A percentile compares a stretch with the other conserved stretches of the same genome.
Conservation (phyloP, 441 rosid genomes). For the Pelargonium australe region DNA sequence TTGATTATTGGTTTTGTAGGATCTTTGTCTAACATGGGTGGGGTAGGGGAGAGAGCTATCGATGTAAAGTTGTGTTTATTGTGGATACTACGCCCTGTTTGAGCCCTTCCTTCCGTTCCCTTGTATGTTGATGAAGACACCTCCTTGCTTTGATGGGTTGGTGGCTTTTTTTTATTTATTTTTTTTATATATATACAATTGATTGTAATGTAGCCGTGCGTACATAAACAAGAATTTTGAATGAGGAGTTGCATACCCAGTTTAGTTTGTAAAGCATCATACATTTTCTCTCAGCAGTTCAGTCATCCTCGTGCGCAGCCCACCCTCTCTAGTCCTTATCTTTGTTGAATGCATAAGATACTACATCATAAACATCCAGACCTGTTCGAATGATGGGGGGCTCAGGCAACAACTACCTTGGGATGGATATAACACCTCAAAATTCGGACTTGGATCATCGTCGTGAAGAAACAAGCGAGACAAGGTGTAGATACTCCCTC, state of each 20-base stretch:
- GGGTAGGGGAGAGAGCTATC: conserved; percentile 10
- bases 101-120: conserved; percentile 20
- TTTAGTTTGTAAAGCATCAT: too few species aligned
- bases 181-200: conserved; percentile 26
- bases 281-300: too few species aligned
- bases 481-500: too few species aligned
- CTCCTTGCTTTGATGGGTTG: conserved; percentile 22
- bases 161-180: conserved; percentile 19
- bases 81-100: conserved; percentile 14
- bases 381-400: too few species aligned
- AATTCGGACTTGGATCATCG: too few species aligned
- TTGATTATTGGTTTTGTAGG: conserved; percentile 33
- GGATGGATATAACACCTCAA: too few species aligned
- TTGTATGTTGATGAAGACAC: conserved; percentile 5
- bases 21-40: conserved; percentile 18
- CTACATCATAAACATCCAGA: too few species aligned
- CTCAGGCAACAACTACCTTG: too few species aligned
- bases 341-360: too few species aligned
- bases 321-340: too few species aligned
- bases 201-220: conserved; percentile 40
- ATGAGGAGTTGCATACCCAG: background rate
- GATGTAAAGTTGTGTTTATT: conserved; percentile 18
- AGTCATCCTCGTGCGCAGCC: too few species aligned
- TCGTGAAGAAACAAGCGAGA: too few species aligned
- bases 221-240: conserved; percentile 40